These are phyloP conservation scores for Rhynchosporium agropyri DNA, from an alignment of 2,329 filamentous ascomycete species.

Conservation along the genomic window DNA sequence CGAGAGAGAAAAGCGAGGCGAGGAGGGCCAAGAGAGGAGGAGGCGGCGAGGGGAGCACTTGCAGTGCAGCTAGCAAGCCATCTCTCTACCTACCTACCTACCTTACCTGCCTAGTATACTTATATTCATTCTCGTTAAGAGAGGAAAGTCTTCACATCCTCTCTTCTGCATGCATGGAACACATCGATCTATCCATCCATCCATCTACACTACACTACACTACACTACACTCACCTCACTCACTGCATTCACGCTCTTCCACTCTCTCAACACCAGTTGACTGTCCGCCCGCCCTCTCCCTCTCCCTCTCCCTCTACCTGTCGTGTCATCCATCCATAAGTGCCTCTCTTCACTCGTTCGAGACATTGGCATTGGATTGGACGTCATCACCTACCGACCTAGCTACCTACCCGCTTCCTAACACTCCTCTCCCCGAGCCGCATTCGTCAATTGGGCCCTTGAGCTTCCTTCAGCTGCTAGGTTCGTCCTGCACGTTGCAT, in stretches of 20 bases:
- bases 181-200: neutral
- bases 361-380: conserved; percentile 1
- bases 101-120: neutral
- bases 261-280: too few species aligned
- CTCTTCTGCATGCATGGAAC: neutral
- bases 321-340: neutral
- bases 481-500: conserved; percentile 6
- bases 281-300: neutral
- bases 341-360: conserved; percentile 5
- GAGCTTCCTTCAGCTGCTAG: neutral
- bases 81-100: neutral
- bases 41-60: neutral
- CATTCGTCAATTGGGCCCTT: too few species aligned
- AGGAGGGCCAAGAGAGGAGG: too few species aligned
- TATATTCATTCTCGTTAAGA: neutral
- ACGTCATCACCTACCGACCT: conserved; percentile 3
- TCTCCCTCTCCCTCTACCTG: neutral
- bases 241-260: too few species aligned
- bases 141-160: neutral
- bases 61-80: neutral
- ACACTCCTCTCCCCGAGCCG: too few species aligned
- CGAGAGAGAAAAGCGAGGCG: neutral
- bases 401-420: neutral
- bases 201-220: conserved; percentile 4
- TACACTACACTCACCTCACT: neutral